These are phyloP conservation scores for Pichia occidentalis DNA, from an alignment of 805 yeast species.

Conservation along the genomic window DNA sequence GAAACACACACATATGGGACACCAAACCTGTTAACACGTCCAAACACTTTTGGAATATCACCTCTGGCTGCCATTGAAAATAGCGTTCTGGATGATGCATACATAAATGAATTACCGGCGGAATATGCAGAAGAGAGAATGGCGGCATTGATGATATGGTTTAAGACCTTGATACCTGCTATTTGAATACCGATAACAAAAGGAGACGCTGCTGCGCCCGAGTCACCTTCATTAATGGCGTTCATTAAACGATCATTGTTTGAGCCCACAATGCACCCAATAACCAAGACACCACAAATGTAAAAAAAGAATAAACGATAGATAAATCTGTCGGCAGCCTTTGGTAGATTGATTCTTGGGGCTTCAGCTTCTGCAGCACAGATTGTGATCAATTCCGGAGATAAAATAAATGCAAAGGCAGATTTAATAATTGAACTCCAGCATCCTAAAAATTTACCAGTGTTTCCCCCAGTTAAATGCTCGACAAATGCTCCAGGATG, in stretches of 20 bases:
- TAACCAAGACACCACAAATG: constrained; percentile 46
- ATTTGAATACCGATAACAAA: constrained; percentile 76
- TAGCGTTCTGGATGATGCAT: constrained; percentile 66
- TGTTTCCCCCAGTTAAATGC: constrained; percentile 43
- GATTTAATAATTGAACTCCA: constrained; percentile 59
- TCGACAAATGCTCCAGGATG: constrained; percentile 40
- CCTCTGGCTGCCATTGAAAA: constrained; percentile 70
- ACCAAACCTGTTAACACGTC: constrained; percentile 56
- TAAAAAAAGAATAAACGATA: constrained; percentile 59
- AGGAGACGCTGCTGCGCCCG: constrained; percentile 76
- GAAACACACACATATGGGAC: constrained; percentile 57
- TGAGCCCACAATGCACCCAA: constrained; percentile 55
- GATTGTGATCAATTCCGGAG: constrained; percentile 55
- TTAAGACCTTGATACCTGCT: constrained; percentile 61
- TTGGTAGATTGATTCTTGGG: constrained; percentile 55
- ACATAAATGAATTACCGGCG: constrained; percentile 73
- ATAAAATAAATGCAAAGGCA: constrained; percentile 56
- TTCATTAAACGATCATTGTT: constrained; percentile 41
- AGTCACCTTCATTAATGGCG: constrained; percentile 38
- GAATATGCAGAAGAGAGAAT: constrained; percentile 46
- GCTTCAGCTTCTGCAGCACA: constrained; percentile 52
- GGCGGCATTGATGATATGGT: constrained; percentile 73
- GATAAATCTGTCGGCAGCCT: constrained; percentile 54
- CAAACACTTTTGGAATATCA: constrained; percentile 64
- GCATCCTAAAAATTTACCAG: constrained; percentile 58